Conservation (phyloP, 1,284 basidiomycete genomes). For the Rhodotorula sp. region DNA sequence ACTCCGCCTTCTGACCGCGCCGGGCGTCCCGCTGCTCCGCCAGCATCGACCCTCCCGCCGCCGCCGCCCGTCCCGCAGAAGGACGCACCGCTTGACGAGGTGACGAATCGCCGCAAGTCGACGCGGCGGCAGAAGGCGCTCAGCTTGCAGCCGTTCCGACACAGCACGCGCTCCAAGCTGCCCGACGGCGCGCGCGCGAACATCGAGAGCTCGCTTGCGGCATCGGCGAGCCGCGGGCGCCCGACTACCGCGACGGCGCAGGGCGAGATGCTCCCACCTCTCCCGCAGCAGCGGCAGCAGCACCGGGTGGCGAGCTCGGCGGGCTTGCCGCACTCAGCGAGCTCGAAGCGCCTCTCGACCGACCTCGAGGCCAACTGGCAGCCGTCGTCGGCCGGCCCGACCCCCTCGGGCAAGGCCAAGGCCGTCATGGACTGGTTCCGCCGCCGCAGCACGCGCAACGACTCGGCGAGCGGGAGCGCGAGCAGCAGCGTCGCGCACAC, state of each 20-base stretch:
- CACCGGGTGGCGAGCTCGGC: background rate
- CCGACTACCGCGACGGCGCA: slow-evolving; percentile 7
- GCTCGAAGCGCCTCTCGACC: slow-evolving; percentile 18
- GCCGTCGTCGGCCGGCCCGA: slow-evolving; percentile 24
- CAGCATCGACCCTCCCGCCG: background rate
- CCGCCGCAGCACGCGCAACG: slow-evolving; percentile 43
- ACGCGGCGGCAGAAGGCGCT: slow-evolving; percentile 40
- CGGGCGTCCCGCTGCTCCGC: background rate
- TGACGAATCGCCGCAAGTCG: slow-evolving; percentile 32
- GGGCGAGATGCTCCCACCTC: background rate
- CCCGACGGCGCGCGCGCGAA: slow-evolving; percentile 25
- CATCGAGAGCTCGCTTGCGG: slow-evolving; percentile 8
- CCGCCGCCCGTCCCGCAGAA: background rate
- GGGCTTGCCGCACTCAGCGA: too few relatives aligned
- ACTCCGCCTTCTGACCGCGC: background rate
- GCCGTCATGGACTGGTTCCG: slow-evolving; percentile 67
- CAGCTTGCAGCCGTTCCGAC: slow-evolving; percentile 38
- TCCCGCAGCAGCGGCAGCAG: background rate
- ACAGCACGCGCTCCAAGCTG: slow-evolving; percentile 28
- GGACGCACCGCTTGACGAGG: slow-evolving; percentile 31
- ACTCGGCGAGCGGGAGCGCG: background rate
- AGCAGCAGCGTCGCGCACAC: background rate
- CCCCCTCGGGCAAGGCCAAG: slow-evolving; percentile 59
- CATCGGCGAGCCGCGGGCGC: slow-evolving; percentile 7
- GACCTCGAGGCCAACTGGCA: slow-evolving; percentile 43